phyloP scores from a whole-genome alignment of 257 asterid genomes.

The Salvia miltiorrhiza region DNA sequence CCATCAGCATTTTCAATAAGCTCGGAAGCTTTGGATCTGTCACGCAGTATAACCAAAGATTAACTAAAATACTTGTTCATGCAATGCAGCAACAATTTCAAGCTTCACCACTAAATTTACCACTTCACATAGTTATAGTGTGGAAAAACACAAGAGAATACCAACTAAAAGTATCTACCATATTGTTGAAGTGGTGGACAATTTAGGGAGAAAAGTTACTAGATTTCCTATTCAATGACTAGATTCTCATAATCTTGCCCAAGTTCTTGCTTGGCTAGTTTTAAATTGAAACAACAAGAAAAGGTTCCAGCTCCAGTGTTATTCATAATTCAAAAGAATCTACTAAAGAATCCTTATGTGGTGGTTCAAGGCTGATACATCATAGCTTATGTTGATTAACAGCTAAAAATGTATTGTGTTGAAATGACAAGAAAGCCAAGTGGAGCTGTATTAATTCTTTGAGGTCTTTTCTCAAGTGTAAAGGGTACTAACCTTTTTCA shows the following conservation, averaged over 20 bases:
- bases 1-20: slow-evolving; percentile 72
- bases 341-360: neutral
- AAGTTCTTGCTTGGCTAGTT: neutral
- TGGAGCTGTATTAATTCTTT: neutral
- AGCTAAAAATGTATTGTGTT: neutral
- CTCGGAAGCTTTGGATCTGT: slow-evolving; percentile 94
- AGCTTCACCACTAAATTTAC: neutral
- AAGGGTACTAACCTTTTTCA: slow-evolving; percentile 63
- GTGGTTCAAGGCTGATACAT: neutral
- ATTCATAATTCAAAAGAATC: neutral
- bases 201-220: too few species aligned
- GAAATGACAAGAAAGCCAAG: neutral
- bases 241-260: neutral
- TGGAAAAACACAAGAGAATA: too few species aligned
- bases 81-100: neutral
- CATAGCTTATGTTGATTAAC: neutral
- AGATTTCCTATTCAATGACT: neutral
- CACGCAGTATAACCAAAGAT: neutral
- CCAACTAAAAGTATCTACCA: neutral
- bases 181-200: neutral
- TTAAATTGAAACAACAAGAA: neutral
- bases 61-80: neutral
- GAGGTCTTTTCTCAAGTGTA: neutral
- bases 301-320: neutral
- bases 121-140: too few species aligned